Percentiles rank a stretch among this genome's conserved stretches.
These are phyloP conservation scores for Cicer bijugum DNA, from an alignment of 306 rosid species.

Conservation along the genomic window DNA sequence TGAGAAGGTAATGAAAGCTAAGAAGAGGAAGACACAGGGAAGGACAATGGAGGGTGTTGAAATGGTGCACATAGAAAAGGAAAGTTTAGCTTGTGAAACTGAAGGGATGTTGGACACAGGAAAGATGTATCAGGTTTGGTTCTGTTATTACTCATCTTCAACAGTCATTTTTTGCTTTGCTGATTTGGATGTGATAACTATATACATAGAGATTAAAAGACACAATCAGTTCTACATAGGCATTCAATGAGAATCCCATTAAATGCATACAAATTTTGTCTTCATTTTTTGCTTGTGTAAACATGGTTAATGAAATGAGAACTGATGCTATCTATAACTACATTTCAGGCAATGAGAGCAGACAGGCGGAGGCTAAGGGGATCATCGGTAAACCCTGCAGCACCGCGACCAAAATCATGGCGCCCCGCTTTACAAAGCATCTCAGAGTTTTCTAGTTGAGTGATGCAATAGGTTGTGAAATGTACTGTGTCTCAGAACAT, in stretches of 20 bases:
- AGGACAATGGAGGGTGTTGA: slow-evolving; percentile 49
- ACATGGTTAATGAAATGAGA: slow-evolving; percentile 37
- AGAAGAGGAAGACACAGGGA: slow-evolving; percentile 62
- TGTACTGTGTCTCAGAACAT: slow-evolving; percentile 36
- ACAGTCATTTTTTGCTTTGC: neutral
- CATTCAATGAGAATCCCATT: too few relatives aligned
- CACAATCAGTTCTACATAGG: too few relatives aligned
- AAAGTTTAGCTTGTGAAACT: slow-evolving; percentile 48
- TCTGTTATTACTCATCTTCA: slow-evolving; percentile 25
- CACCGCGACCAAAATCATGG: slow-evolving; percentile 67
- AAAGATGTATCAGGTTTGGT: slow-evolving; percentile 56
- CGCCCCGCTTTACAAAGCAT: slow-evolving; percentile 92
- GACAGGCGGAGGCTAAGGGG: slow-evolving; percentile 60
- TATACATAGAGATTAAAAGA: too few relatives aligned
- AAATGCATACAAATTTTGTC: neutral
- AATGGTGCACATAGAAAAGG: slow-evolving; percentile 41
- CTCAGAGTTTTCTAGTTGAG: slow-evolving; percentile 66
- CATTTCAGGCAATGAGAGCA: slow-evolving; percentile 61
- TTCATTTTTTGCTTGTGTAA: neutral
- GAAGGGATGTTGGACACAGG: slow-evolving; percentile 46
- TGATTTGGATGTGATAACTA: too few relatives aligned
- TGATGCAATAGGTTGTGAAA: slow-evolving; percentile 32
- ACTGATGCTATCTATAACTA: slow-evolving; percentile 32
- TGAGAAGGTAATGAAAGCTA: slow-evolving; percentile 75
- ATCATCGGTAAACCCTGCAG: slow-evolving; percentile 50